Base-by-base conservation (phyloP, 2,329 filamentous ascomycete genomes). In the Aspergillus glaucus region DNA sequence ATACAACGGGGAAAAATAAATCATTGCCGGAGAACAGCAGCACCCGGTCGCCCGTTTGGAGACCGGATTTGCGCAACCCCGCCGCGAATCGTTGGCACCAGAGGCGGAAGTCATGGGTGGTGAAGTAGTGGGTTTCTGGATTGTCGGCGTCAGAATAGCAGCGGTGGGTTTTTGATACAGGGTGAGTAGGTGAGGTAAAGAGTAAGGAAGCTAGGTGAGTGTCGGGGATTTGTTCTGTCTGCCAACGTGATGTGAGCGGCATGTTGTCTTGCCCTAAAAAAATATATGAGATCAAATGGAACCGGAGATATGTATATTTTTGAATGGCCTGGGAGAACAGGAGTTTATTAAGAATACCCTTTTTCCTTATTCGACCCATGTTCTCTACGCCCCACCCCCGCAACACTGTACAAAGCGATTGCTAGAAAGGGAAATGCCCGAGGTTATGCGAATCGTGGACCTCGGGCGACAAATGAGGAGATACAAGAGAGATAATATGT, bases 21-120 rank as follows among this genome's bases (percentile, higher is more conserved):
- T 79, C 84, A 67, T 91, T 92, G 19, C 82, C 79, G 0, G 85
- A 84, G 67, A 85, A 91, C 17, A 92, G 70, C 43, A 92, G 71
- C 4, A 92, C 80, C 2, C 86, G 80, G 56, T 90, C 87, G 9
- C 86, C 85, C 0, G 73, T 71, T 53, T 81, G 70, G 15, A 92
- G 69, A 1, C 87, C 88, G 14, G 79, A 76, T 47, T 78, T 77
- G 42, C 74, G 75, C 26, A 89, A 71, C 1, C 88, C 88, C 1
- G 81, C 74, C 1, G 86, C 88, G 30, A 93, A 70, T 12, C 87
- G 82, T 65, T 90, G 85, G 30, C 82, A 78, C 74, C 86, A 85
- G 54, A 85, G 74, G 19, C 87, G 83, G 64, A 85, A 87, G 51
- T 79, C 76, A 54, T 76, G 63, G 36, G 79, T 72, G 3, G 84